A percentile compares a stretch with the other conserved stretches of the same genome.
Evolutionary conservation across 768 basidiomycete genomes (phyloP).

Genomic region (Pisolithus tinctorius): DNA sequence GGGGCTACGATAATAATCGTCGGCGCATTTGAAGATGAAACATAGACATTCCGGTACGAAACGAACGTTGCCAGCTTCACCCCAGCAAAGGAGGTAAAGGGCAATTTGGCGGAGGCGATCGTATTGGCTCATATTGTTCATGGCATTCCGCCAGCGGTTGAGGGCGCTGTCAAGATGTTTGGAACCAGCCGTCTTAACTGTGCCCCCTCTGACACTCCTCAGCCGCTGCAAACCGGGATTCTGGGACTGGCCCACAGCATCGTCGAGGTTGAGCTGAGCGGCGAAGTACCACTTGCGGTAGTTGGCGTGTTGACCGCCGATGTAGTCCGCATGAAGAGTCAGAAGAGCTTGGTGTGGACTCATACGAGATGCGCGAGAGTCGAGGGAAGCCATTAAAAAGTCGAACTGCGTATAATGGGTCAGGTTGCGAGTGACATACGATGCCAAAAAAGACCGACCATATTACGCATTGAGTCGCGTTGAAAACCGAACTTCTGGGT

Average conservation of each 20-base stretch:
- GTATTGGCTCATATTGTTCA: constrained; percentile 99
- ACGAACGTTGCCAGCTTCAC: constrained; percentile 94
- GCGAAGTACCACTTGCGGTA: constrained; percentile 99
- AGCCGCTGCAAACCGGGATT: constrained; percentile 90
- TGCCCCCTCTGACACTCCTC: constrained; percentile 65
- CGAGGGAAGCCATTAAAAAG: constrained; percentile 95
- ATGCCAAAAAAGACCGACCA: constrained; percentile 42
- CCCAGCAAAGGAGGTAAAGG: constrained; percentile 95
- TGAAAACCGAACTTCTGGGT: constrained; percentile 99
- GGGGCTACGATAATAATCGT: constrained; percentile 97
- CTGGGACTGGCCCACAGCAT: constrained; percentile 91
- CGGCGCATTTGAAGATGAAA: constrained; percentile 99
- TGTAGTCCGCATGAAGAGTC: constrained; percentile 97
- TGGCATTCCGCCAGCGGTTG: constrained; percentile 94
- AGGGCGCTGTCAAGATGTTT: constrained; percentile 93
- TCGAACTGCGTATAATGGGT: constrained; percentile 59
- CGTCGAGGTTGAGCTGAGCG: constrained; percentile 97
- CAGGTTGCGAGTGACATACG: background rate
- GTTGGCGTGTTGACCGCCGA: constrained; percentile 97
- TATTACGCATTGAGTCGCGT: constrained; percentile 92
- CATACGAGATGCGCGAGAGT: constrained; percentile 98
- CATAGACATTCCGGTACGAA: constrained; percentile 96
- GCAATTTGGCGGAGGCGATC: constrained; percentile 96
- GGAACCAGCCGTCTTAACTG: constrained; percentile 43
- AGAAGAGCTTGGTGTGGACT: constrained; percentile 91